Evolutionary conservation across 495 filamentous ascomycete species (phyloP).

Genomic region (Neurospora sp.): DNA sequence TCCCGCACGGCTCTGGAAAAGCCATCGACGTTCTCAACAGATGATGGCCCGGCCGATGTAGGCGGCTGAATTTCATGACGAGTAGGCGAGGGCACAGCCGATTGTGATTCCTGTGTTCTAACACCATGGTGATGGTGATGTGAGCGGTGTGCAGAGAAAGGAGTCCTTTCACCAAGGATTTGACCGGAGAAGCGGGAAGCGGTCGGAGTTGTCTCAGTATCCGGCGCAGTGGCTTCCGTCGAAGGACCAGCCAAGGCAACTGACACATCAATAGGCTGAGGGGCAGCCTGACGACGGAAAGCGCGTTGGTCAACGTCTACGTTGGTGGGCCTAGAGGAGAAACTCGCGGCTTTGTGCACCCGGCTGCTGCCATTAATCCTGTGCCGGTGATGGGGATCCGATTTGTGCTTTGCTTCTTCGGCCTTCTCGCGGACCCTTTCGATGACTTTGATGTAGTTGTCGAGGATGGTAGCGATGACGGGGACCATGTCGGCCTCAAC

Average conservation of each 20-base stretch:
- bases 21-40: conserved; percentile 64
- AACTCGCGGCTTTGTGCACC: conserved; percentile 35
- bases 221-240: conserved; percentile 25
- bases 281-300: conserved; percentile 38
- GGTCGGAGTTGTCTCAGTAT: conserved; percentile 49
- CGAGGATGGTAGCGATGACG: conserved; percentile 96
- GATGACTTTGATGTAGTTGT: conserved; percentile 95
- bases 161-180: conserved; percentile 64
- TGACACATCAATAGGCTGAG: conserved; percentile 36
- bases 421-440: conserved; percentile 81
- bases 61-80: conserved; percentile 55
- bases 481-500: conserved; percentile 99
- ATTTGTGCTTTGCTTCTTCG: conserved; percentile 52
- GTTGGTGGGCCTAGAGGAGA: conserved; percentile 39
- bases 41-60: conserved; percentile 51
- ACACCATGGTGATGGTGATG: conserved; percentile 53
- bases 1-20: conserved; percentile 80
- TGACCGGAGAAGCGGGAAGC: conserved; percentile 54
- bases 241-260: conserved; percentile 37
- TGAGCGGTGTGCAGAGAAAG: conserved; percentile 44
- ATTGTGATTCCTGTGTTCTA: conserved; percentile 51
- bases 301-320: conserved; percentile 34
- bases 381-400: conserved; percentile 34
- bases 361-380: conserved; percentile 32
- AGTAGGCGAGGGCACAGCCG: conserved; percentile 39